Base-by-base conservation (phyloP, 1,139 yeast species). In the Candida tropicalis region DNA sequence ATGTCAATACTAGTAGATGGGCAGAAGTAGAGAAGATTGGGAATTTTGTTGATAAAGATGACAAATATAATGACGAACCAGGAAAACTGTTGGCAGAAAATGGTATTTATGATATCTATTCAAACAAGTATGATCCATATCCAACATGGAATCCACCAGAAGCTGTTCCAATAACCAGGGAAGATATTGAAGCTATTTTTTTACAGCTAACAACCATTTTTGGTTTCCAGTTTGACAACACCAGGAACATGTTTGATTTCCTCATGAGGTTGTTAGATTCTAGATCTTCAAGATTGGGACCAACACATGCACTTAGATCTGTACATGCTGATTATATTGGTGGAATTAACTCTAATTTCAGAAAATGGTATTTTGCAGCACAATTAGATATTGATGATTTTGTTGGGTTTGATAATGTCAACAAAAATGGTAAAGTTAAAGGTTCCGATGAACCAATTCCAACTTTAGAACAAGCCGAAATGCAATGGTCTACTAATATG, bases 351-450 rank as follows among this genome's bases (percentile, higher is more conserved):
- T 85, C 98, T 24, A 93, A 93, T 66, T 93, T 87, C 68, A 80
- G 87, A 58, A 91, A 87, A 62, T 93, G 99, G 99, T 93, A 88
- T 65, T 89, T 93, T 67, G 97, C 97, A 25, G 90, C 97, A 35
- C 93, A 86, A 66, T 67, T 89, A 49, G 95, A 88, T 64, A 71
- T 88, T 54, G 97, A 90, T 63, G 91, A 86, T 49, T 85, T 84
- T 41, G 73, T 87, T 49, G 93, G 91, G 1, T 83, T 83, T 72
- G 76, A 86, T 58, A 83, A 84, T 52, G 63, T 73, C 59, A 61
- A 67, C 38, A 39, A 65, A 16, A 63, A 60, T 45, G 69, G 70
- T 18, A 68, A 62, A 44, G 65, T 57, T 61, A 59, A 66, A 66
- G 50, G 66, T 60, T 42, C 64, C 47, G 44, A 51, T 26, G 58